These are phyloP conservation scores for Phyllosticta citribraziliensis DNA, from an alignment of 2,329 filamentous ascomycete species.

Conservation along the genomic window DNA sequence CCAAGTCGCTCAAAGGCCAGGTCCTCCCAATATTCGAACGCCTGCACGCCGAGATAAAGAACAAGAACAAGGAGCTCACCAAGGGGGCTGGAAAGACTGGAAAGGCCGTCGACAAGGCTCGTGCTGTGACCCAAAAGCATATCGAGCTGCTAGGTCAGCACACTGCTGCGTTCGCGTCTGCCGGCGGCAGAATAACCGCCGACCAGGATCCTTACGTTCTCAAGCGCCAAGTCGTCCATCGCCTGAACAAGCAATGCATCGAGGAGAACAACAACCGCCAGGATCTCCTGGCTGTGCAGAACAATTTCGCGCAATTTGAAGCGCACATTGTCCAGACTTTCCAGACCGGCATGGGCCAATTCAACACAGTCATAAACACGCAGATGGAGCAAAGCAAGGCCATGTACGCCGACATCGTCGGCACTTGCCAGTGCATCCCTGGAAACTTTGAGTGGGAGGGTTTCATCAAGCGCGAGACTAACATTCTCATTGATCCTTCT, in stretches of 20 bases:
- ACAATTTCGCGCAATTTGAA: constrained; percentile 81
- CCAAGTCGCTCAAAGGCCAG: constrained; percentile 76
- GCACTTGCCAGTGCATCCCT: constrained; percentile 64
- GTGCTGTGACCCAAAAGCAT: constrained; percentile 81
- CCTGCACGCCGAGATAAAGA: constrained; percentile 92
- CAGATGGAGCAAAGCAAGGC: constrained; percentile 74
- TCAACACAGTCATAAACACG: constrained; percentile 68
- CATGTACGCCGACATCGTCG: constrained; percentile 76
- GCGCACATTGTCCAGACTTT: constrained; percentile 72
- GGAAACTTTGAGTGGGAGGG: constrained; percentile 85
- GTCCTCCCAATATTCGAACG: constrained; percentile 84
- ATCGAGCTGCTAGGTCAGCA: constrained; percentile 89
- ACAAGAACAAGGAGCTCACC: constrained; percentile 82
- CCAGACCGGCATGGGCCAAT: constrained; percentile 72
- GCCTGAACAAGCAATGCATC: constrained; percentile 79
- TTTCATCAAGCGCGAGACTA: constrained; percentile 62
- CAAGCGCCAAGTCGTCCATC: constrained; percentile 68
- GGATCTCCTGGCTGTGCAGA: constrained; percentile 84
- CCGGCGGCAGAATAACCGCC: constrained; percentile 59
- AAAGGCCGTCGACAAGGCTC: constrained; percentile 87
- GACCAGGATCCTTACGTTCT: constrained; percentile 82
- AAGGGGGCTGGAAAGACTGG: constrained; percentile 72
- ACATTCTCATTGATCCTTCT: constrained; percentile 68
- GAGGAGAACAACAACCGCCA: constrained; percentile 96
- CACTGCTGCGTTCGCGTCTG: constrained; percentile 68